These are phyloP conservation scores for Axilococcus clingmanii DNA, from an alignment of 139 green algal genomes.

Conservation along the genomic window DNA sequence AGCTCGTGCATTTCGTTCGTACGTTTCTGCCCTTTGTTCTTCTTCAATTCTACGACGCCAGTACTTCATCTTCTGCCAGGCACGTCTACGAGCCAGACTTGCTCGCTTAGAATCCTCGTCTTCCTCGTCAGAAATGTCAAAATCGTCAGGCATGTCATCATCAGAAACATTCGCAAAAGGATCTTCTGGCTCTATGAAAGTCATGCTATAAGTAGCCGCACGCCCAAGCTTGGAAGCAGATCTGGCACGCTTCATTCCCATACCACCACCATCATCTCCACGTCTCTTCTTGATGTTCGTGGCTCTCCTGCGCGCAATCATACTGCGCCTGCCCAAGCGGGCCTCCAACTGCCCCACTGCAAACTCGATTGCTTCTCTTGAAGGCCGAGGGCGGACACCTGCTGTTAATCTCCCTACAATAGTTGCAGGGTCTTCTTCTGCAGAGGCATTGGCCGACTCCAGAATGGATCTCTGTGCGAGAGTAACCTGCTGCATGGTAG, in stretches of 20 bases:
- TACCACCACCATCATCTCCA: background rate
- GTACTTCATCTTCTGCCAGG: conserved; percentile 14
- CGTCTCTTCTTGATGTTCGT: background rate
- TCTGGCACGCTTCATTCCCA: background rate
- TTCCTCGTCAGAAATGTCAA: conserved; percentile 3
- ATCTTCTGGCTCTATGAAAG: no score
- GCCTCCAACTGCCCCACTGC: background rate
- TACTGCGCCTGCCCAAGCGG: background rate
- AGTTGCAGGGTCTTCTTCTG: background rate
- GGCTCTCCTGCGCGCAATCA: background rate
- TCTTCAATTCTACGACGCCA: background rate
- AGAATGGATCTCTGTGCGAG: background rate
- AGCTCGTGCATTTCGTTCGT: conserved; percentile 15
- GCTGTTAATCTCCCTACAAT: conserved; percentile 1
- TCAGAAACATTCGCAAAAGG: no score
- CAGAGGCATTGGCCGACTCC: background rate
- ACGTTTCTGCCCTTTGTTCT: conserved; percentile 1
- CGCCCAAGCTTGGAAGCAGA: no score
- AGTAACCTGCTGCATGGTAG: background rate
- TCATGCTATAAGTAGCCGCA: conserved; percentile 2
- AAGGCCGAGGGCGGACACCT: background rate
- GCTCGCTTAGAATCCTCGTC: conserved; percentile 9
- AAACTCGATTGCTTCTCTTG: background rate
- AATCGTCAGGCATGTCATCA: conserved; percentile 22
- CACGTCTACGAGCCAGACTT: background rate